Base-by-base conservation (phyloP, 2,329 filamentous ascomycete species). In the Chaetoscypha palmicola region DNA sequence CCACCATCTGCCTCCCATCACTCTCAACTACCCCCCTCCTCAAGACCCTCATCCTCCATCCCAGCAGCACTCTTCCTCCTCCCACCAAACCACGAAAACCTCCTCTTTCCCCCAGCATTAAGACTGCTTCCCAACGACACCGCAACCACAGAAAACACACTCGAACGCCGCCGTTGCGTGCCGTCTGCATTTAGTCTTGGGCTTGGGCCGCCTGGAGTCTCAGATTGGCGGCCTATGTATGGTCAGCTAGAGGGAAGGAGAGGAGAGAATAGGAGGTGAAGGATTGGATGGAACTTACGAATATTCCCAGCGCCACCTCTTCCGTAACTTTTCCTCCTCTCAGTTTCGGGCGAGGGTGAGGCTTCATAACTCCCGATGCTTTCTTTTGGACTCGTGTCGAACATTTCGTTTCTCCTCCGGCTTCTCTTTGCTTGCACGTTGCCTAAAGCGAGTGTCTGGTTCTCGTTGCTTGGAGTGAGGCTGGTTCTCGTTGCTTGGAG, bases 291-390 rank as follows among this genome's bases (percentile, higher is more conserved):
- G 22, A 17, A 50, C 53, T 17, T 43, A 61, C 58, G 52, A 32
- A 60, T 60, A 49, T 61, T 61, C 3, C 58, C 58, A 3, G 58
- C 58, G 0, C 58, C 58, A 23, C 58, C 58, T 48, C 60, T 60
- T 3, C 58, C 58, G 53, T 51, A 57, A 44, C 58, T 60, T 44
- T 46, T 56, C 34, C 48, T 53, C 37, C 38, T 43, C 38, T 60
- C 56, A 38, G 8, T 5, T 40, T 45, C 20, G 36, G n/a, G 14
- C 32, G 35, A 10, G 19, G 39, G 31, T 35, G 34, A 12, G 21
- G 32, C 19, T 20, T 34, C 19, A 32, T 50, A 16, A 19, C 20
- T 22, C 9, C 31, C 34, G 5, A 14, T n/a, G 9, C 30, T 22
- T 11, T 14, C 39, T 26, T 22, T 38, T n/a, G n/a, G n/a, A 38